Evolutionary conservation across 2,329 filamentous ascomycete genomes (phyloP).

Genomic region (Trichoderma guizhouense): DNA sequence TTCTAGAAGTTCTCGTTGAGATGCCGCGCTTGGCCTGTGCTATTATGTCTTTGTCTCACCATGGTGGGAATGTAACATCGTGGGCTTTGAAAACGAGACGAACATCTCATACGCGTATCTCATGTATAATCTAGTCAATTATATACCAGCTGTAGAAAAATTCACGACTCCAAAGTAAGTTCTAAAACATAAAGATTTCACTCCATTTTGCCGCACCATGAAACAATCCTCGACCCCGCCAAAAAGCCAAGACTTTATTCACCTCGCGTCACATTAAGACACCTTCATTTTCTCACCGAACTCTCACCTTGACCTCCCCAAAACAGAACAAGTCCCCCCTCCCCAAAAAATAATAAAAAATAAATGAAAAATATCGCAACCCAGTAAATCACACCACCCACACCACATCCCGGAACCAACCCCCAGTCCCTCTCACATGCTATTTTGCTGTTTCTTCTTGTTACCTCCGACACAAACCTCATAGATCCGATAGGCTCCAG

Average conservation of each 20-base stretch:
- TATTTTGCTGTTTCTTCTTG: background rate
- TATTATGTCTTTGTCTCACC: background rate
- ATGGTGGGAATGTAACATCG: background rate
- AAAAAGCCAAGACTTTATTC: background rate
- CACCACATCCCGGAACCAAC: background rate
- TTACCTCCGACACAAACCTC: background rate
- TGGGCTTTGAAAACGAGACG: background rate
- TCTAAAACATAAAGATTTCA: background rate
- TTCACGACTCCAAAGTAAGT: background rate
- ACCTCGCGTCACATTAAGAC: background rate
- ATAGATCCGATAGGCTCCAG: background rate
- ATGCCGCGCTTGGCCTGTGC: background rate
- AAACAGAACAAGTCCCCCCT: background rate
- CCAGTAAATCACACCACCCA: background rate
- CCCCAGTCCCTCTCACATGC: slow-evolving; percentile 4
- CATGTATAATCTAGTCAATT: background rate
- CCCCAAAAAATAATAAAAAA: background rate
- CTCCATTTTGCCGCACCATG: background rate
- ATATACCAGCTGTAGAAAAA: background rate
- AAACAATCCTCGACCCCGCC: background rate
- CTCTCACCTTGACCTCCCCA: background rate
- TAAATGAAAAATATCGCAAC: background rate
- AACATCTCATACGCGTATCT: background rate
- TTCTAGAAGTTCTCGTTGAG: background rate
- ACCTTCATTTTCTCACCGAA: background rate